Evolutionary conservation across 352 stramenopile genomes (phyloP).

Genomic region (Pythium sp.): DNA sequence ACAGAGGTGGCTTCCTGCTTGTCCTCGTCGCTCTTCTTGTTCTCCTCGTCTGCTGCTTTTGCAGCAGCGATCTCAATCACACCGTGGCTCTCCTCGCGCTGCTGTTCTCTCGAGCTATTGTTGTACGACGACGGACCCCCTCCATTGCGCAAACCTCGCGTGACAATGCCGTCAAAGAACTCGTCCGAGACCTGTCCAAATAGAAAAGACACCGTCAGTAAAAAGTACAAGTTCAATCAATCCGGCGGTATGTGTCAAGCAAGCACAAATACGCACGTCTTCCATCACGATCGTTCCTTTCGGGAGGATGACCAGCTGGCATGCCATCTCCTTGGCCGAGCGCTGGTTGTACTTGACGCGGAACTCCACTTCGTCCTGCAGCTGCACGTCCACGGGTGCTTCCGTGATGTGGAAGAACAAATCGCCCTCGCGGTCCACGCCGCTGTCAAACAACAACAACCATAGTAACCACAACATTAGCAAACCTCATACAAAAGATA

Average conservation of each 20-base stretch:
- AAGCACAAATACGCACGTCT: constrained; percentile 28
- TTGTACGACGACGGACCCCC: constrained; percentile 25
- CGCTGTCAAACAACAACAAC: constrained; percentile 24
- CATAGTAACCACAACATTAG: constrained; percentile 9
- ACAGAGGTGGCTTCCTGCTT: neutral
- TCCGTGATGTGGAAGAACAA: constrained; percentile 85
- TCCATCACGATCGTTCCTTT: constrained; percentile 78
- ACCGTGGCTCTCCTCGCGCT: constrained; percentile 16
- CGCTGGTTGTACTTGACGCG: constrained; percentile 71
- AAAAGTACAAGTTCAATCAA: neutral
- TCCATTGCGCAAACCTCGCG: constrained; percentile 48
- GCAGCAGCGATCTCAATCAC: constrained; percentile 17
- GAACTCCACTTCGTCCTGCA: constrained; percentile 78
- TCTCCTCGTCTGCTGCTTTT: constrained; percentile 11
- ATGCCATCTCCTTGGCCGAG: constrained; percentile 69
- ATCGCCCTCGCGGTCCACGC: constrained; percentile 63
- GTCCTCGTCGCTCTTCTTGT: neutral
- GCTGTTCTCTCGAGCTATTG: constrained; percentile 23
- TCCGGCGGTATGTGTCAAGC: too few species aligned
- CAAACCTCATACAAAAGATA: constrained; percentile 14
- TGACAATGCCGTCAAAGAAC: constrained; percentile 56
- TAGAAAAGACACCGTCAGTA: neutral
- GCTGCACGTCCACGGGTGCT: constrained; percentile 58
- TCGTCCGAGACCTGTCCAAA: constrained; percentile 39
- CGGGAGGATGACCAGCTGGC: constrained; percentile 56